Evolutionary conservation across 2,329 filamentous ascomycete species (phyloP).

Genomic region (Diplodia sapinea): DNA sequence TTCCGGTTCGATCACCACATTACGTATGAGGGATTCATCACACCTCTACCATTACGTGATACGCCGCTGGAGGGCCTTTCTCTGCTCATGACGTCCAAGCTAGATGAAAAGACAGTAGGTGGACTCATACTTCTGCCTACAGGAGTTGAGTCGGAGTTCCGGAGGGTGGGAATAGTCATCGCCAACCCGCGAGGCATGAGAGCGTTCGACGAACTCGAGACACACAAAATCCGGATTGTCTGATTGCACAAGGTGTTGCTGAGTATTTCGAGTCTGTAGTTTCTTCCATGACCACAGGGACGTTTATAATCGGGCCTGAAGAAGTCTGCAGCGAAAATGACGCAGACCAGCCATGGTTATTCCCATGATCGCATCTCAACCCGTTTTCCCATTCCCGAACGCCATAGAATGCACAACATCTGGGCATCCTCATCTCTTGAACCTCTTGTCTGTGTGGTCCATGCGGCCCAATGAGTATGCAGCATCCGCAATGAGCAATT

Average conservation of each 20-base stretch:
- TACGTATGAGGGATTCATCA: not conserved
- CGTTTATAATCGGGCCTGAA: not conserved
- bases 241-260: not conserved
- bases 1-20: not conserved
- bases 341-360: not conserved
- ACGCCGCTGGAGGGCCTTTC: not conserved
- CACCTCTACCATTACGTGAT: not conserved
- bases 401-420: conserved; percentile 1
- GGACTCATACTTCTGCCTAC: not conserved
- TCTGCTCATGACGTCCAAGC: not conserved
- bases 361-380: too few species aligned
- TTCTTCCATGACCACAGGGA: not conserved
- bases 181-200: not conserved
- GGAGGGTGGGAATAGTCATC: not conserved
- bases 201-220: not conserved
- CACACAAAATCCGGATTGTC: not conserved
- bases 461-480: not conserved
- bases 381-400: not conserved
- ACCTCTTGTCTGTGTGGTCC: not conserved
- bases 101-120: not conserved
- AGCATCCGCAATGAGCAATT: not conserved
- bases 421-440: not conserved
- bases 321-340: not conserved
- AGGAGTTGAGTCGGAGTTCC: not conserved
- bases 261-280: not conserved